Percentiles rank a stretch among this genome's conserved stretches.
Evolutionary conservation across 78 protist genomes (phyloP).

Genomic region (slime mould (Dictyostelium discoideum)): dicty_2.7 NC_007089.4:5517001-5517500

Average conservation of each 20-base stretch:
- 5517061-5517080: background rate
- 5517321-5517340: constrained; percentile 3
- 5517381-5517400: background rate
- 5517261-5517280: background rate
- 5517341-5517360: constrained; percentile 3
- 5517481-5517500: background rate
- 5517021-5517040: background rate
- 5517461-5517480: constrained; percentile 23
- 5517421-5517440: background rate
- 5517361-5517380: background rate
- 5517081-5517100: background rate
- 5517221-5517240: background rate
- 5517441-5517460: background rate
- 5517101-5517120: background rate
- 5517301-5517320: background rate
- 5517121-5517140: background rate
- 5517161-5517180: constrained; percentile 1
- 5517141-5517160: background rate
- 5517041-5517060: background rate
- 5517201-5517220: background rate
- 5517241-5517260: background rate
- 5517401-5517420: constrained; percentile 35
- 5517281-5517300: background rate
- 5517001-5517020: constrained; percentile 2
- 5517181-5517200: background rate